Evolutionary conservation across 805 yeast species (phyloP), one percentile per base, ranked within the genome.

Genomic region (Saturnispora hagleri): DNA sequence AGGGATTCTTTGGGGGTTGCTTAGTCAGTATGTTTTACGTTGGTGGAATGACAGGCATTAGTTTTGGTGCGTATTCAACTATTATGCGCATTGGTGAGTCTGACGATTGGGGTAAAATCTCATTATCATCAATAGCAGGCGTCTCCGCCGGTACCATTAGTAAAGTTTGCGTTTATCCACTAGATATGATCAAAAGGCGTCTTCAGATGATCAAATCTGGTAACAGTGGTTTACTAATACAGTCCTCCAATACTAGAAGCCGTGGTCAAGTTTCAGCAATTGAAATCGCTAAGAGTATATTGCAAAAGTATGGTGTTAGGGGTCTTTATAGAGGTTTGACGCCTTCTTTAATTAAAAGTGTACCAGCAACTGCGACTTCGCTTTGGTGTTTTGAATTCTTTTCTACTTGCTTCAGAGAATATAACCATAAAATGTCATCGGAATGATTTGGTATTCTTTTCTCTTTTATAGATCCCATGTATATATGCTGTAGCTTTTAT

Each of bases 141-240:
- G 70, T 88, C 38, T 47, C 80, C 0, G 96, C 97, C 0, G 98
- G 97, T 0, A 72, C 80, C 0, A 57, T 80, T 3, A 77, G 95
- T 12, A 93, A 93, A 64, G 76, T 81, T 0, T 57, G 80, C 0
- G 82, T 88, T 0, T 93, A 88, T 66, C 99, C 99, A 0, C 64
- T 93, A 43, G 99, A 93, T 64, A 80, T 95, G 0, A 63, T 90
- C 2, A 73, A 97, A 22, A 81, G 89, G 60, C 71, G 96, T 38
- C 67, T 85, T 43, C 97, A 91, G 64, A 80, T 90, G 68, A 55
- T 59, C 8, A 40, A 54, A 7, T 20, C 48, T n/a, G 48, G 48
- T 50, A 48, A 46, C 27, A 24, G 58, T 69, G 20, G 22, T 42
- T 58, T 47, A 54, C 51, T 18, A 53, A 18, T 47, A 3, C 28